These are phyloP conservation scores for Raffaelea arxii DNA, from an alignment of 2,329 filamentous ascomycete species.

Conservation along the genomic window DNA sequence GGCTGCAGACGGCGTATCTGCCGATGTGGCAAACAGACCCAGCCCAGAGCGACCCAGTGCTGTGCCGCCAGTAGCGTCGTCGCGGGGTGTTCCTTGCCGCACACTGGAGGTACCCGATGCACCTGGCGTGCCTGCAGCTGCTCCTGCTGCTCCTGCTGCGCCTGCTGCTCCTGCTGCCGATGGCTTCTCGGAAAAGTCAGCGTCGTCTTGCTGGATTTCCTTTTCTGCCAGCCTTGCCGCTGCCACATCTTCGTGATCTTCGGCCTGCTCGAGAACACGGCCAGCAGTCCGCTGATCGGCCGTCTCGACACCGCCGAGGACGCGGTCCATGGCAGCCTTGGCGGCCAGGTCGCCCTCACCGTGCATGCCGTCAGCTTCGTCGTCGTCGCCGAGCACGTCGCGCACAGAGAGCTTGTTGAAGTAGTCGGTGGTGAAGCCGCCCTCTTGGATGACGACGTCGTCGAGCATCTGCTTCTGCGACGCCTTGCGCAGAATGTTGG, in stretches of 20 bases:
- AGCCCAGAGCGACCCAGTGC: conserved; percentile 23
- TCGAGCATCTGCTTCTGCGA: conserved; percentile 97
- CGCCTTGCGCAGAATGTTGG: conserved; percentile 92
- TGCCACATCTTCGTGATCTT: conserved; percentile 84
- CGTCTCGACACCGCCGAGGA: conserved; percentile 59
- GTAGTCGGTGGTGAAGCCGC: conserved; percentile 94
- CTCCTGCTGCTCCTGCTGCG: conserved; percentile 36
- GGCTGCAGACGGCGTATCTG: conserved; percentile 14
- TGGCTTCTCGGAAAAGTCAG: conserved; percentile 67
- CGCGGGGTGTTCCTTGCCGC: conserved; percentile 40
- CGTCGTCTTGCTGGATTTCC: conserved; percentile 78
- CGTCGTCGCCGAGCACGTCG: conserved; percentile 46
- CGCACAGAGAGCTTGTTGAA: conserved; percentile 69
- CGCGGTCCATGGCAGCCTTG: conserved; percentile 74
- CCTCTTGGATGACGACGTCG: conserved; percentile 96
- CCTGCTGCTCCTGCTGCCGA: conserved; percentile 22
- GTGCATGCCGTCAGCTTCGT: conserved; percentile 26
- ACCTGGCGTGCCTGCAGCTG: conserved; percentile 29
- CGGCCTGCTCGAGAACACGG: conserved; percentile 74
- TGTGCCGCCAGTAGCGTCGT: conserved; percentile 16
- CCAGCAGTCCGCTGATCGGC: conserved; percentile 53
- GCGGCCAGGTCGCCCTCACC: conserved; percentile 62
- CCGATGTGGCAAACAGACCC: conserved; percentile 26
- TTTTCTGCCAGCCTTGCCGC: conserved; percentile 82
- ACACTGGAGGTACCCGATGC: conserved; percentile 40